A percentile compares a stretch with the other conserved stretches of the same genome.
Conservation (phyloP, 305 asterid species). For the Petunia hybrid region DNA sequence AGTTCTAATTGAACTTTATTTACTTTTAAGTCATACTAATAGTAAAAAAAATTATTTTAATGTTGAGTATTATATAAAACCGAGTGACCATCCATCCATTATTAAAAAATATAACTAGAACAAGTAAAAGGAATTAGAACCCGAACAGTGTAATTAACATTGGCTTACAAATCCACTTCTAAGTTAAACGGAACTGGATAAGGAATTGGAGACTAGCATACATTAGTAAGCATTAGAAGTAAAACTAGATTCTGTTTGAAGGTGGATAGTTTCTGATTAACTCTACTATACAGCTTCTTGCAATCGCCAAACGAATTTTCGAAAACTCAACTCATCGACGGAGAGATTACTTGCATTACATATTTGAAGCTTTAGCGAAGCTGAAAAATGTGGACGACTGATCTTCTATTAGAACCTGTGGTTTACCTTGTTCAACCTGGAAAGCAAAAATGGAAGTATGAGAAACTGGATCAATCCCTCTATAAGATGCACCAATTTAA, state of each 20-base stretch:
- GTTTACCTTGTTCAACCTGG: constrained; percentile 92
- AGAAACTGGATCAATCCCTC: not conserved
- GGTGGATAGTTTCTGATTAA: not conserved
- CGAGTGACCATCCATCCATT: too few species aligned
- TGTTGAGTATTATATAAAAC: too few species aligned
- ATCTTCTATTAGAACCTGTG: constrained; percentile 62
- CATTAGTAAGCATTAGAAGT: not conserved
- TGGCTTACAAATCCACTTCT: too few species aligned
- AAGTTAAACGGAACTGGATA: too few species aligned
- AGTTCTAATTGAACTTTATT: too few species aligned
- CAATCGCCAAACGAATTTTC: not conserved
- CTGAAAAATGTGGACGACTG: constrained; percentile 73
- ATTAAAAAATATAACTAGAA: too few species aligned
- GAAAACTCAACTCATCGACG: not conserved
- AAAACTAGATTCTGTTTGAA: not conserved
- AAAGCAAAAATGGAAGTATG: not conserved
- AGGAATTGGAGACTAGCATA: not conserved
- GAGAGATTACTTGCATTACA: constrained; percentile 43
- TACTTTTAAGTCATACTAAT: too few species aligned
- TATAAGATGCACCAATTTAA: not conserved
- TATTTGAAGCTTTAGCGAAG: constrained; percentile 78
- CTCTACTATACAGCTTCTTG: not conserved
- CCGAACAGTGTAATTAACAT: too few species aligned
- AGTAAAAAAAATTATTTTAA: too few species aligned
- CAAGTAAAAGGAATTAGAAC: too few species aligned